phyloP scores from a whole-genome alignment of 2,329 filamentous ascomycete genomes.

The Apiospora kogelbergensis region DNA sequence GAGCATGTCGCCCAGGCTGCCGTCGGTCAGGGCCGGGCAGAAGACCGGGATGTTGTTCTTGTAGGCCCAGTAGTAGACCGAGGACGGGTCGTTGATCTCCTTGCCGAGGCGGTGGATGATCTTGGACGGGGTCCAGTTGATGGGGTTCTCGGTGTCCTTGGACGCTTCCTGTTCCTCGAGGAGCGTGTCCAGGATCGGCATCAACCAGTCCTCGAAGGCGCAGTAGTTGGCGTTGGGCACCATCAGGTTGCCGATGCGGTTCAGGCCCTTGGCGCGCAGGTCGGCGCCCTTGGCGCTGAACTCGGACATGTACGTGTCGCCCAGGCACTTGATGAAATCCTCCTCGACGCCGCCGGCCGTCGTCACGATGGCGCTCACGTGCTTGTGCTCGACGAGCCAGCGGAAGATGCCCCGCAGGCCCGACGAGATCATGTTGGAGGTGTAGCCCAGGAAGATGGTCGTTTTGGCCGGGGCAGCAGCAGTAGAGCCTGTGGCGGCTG shows the following conservation, averaged over 20 bases:
- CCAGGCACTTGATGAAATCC: slow-evolving; percentile 97
- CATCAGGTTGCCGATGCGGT: slow-evolving; percentile 92
- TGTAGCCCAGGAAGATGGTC: slow-evolving; percentile 97
- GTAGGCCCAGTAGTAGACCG: slow-evolving; percentile 96
- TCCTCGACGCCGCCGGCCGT: slow-evolving; percentile 96
- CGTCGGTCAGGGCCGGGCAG: slow-evolving; percentile 93
- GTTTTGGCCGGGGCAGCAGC: slow-evolving; percentile 42
- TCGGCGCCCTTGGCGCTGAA: slow-evolving; percentile 77
- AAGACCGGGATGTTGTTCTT: slow-evolving; percentile 97
- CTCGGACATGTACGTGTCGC: slow-evolving; percentile 86
- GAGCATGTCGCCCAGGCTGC: slow-evolving; percentile 94
- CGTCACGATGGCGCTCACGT: slow-evolving; percentile 91
- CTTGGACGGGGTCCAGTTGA: slow-evolving; percentile 92
- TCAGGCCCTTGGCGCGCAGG: slow-evolving; percentile 82
- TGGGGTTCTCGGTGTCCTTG: slow-evolving; percentile 61
- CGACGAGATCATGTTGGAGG: slow-evolving; percentile 95
- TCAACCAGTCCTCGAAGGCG: slow-evolving; percentile 94
- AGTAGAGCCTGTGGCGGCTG: slow-evolving; percentile 58
- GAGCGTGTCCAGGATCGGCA: slow-evolving; percentile 94
- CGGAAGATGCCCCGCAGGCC: slow-evolving; percentile 88
- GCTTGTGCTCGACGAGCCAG: slow-evolving; percentile 88
- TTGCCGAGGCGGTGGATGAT: slow-evolving; percentile 86
- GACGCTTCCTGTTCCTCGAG: slow-evolving; percentile 87
- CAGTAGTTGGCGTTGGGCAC: slow-evolving; percentile 98
- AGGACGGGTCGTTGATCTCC: slow-evolving; percentile 90